Conservation (phyloP, 495 filamentous ascomycete species). For the Chaetomium tenue region DNA sequence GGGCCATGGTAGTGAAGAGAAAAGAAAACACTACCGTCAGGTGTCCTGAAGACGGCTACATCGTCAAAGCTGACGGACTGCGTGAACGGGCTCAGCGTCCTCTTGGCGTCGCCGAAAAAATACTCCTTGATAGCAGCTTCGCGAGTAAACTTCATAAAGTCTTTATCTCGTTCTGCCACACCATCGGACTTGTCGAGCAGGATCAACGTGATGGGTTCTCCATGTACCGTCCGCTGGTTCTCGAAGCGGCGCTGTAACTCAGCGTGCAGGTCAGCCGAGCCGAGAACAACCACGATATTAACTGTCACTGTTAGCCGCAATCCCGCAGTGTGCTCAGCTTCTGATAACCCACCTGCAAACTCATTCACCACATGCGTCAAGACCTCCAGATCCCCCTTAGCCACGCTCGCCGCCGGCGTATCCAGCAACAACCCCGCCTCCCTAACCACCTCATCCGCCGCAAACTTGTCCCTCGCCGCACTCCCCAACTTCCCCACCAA, state of each 20-base stretch:
- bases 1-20: background rate
- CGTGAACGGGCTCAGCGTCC: slow-evolving; percentile 79
- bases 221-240: slow-evolving; percentile 57
- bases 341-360: slow-evolving; percentile 62
- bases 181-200: slow-evolving; percentile 85
- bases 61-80: slow-evolving; percentile 73
- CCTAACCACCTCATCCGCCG: slow-evolving; percentile 70
- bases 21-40: slow-evolving; percentile 26
- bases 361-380: slow-evolving; percentile 83
- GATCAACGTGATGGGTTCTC: slow-evolving; percentile 68
- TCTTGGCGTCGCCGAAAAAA: slow-evolving; percentile 81
- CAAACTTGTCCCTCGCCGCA: slow-evolving; percentile 71
- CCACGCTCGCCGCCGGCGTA: slow-evolving; percentile 66
- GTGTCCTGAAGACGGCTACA: slow-evolving; percentile 58
- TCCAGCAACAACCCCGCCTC: slow-evolving; percentile 81
- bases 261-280: slow-evolving; percentile 76
- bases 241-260: slow-evolving; percentile 74
- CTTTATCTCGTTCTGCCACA: slow-evolving; percentile 74
- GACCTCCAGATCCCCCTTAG: slow-evolving; percentile 59
- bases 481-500: slow-evolving; percentile 75
- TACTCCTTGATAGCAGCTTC: slow-evolving; percentile 82
- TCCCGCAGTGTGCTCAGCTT: background rate
- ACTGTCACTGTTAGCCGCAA: slow-evolving; percentile 43
- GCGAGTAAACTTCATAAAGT: slow-evolving; percentile 66
- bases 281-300: slow-evolving; percentile 77